Conservation (phyloP, 306 rosid genomes). For the Acacia crassicarpa region DNA sequence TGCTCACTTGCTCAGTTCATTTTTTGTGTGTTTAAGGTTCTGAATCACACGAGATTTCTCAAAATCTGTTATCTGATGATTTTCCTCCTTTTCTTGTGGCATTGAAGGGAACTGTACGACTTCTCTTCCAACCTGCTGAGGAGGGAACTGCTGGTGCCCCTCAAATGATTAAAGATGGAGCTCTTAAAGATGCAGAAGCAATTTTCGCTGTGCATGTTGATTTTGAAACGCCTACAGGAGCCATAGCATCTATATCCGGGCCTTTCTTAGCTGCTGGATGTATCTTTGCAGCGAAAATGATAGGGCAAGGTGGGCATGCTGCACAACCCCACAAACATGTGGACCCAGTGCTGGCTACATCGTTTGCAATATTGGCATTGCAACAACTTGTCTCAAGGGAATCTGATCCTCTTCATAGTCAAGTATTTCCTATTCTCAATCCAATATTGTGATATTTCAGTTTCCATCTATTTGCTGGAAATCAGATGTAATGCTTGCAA, state of each 20-base stretch:
- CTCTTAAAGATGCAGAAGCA: slow-evolving; percentile 60
- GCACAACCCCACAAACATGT: slow-evolving; percentile 49
- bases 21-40: slow-evolving; percentile 2
- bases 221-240: slow-evolving; percentile 44
- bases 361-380: slow-evolving; percentile 63
- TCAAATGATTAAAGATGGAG: slow-evolving; percentile 64
- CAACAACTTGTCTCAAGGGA: slow-evolving; percentile 81
- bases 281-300: slow-evolving; percentile 54
- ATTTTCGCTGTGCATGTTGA: slow-evolving; percentile 60
- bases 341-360: slow-evolving; percentile 70
- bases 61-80: slow-evolving; percentile 20
- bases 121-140: slow-evolving; percentile 81
- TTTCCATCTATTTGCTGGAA: slow-evolving; percentile 13
- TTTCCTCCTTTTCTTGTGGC: slow-evolving; percentile 1
- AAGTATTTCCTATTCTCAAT: slow-evolving; percentile 39
- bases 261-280: slow-evolving; percentile 62
- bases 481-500: slow-evolving; percentile 5
- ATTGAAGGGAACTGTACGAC: slow-evolving; percentile 75
- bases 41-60: slow-evolving; percentile 13
- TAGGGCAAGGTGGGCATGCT: slow-evolving; percentile 67
- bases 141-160: slow-evolving; percentile 67
- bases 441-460: slow-evolving; percentile 3
- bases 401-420: slow-evolving; percentile 62
- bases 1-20: slow-evolving; percentile 3
- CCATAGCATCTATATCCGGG: slow-evolving; percentile 52